These are phyloP conservation scores for Lactarius pseudohatsudake DNA, from an alignment of 768 basidiomycete genomes.

Conservation along the genomic window DNA sequence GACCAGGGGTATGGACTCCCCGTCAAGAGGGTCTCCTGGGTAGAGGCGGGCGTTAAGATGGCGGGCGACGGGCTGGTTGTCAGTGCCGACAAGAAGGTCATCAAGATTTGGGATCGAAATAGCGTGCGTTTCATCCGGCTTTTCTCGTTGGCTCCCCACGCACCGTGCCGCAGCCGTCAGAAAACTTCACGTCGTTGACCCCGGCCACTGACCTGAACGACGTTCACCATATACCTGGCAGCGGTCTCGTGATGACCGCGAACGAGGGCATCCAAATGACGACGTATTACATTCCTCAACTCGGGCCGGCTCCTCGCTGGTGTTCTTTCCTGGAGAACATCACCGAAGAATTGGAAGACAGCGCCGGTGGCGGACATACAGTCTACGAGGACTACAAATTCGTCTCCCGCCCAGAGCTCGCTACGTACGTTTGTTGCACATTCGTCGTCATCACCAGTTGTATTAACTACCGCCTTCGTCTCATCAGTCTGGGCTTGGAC, in stretches of 20 bases:
- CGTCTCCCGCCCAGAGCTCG: slow-evolving; percentile 82
- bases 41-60: slow-evolving; percentile 82
- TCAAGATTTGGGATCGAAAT: slow-evolving; percentile 95
- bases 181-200: slow-evolving; percentile 90
- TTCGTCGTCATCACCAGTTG: not conserved
- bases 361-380: slow-evolving; percentile 56
- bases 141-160: slow-evolving; percentile 34
- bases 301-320: slow-evolving; percentile 97
- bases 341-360: slow-evolving; percentile 97
- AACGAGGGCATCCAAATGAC: slow-evolving; percentile 98
- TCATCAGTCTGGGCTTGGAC: slow-evolving; percentile 80
- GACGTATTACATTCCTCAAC: slow-evolving; percentile 91
- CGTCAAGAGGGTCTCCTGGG: slow-evolving; percentile 82
- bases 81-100: slow-evolving; percentile 93
- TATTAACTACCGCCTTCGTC: slow-evolving; percentile 6
- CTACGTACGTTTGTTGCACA: slow-evolving; percentile 55
- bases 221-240: slow-evolving; percentile 84
- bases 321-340: slow-evolving; percentile 97
- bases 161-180: slow-evolving; percentile 58
- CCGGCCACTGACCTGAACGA: slow-evolving; percentile 89
- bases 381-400: slow-evolving; percentile 99
- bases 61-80: slow-evolving; percentile 86
- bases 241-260: slow-evolving; percentile 86
- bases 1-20: slow-evolving; percentile 97
- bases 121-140: slow-evolving; percentile 56